A percentile compares a stretch with the other conserved stretches of the same genome.
Evolutionary conservation across 176 grass and related monocot genomes (phyloP).

Genomic region (Zea luxurians): DNA sequence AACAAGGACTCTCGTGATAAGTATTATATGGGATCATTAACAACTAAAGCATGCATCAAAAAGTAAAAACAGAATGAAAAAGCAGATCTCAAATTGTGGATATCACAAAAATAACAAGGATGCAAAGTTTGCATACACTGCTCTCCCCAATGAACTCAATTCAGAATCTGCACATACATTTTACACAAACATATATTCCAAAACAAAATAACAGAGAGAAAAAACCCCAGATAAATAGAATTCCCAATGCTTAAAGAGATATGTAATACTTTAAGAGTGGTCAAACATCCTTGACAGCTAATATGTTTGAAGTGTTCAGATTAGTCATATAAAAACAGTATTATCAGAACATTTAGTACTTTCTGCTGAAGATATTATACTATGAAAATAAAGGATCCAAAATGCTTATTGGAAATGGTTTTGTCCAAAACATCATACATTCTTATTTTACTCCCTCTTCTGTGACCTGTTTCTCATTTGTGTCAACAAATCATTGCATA

Average conservation of each 20-base stretch:
- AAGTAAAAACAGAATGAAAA: not conserved
- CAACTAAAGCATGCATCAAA: not conserved
- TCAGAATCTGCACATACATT: not conserved
- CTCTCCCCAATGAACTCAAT: not conserved
- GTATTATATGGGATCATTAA: not conserved
- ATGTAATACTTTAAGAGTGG: not conserved
- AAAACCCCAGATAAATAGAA: not conserved
- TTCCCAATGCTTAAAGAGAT: not conserved
- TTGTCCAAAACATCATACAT: not conserved
- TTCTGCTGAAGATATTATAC: not conserved
- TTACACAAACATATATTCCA: not conserved
- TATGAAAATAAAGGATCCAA: not conserved
- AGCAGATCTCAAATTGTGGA: not conserved
- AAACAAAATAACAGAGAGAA: not conserved
- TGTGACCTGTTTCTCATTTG: not conserved
- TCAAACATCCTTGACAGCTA: not conserved
- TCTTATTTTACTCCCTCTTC: not conserved
- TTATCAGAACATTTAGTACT: not conserved
- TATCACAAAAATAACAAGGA: not conserved
- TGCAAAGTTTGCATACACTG: not conserved
- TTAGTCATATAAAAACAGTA: not conserved
- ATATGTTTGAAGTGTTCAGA: not conserved
- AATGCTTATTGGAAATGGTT: not conserved
- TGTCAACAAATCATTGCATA: conserved; percentile 32
- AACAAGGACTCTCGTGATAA: no score